Evolutionary conservation across 2,329 filamentous ascomycete species (phyloP).

Genomic region (Trichoderma hamatum): DNA sequence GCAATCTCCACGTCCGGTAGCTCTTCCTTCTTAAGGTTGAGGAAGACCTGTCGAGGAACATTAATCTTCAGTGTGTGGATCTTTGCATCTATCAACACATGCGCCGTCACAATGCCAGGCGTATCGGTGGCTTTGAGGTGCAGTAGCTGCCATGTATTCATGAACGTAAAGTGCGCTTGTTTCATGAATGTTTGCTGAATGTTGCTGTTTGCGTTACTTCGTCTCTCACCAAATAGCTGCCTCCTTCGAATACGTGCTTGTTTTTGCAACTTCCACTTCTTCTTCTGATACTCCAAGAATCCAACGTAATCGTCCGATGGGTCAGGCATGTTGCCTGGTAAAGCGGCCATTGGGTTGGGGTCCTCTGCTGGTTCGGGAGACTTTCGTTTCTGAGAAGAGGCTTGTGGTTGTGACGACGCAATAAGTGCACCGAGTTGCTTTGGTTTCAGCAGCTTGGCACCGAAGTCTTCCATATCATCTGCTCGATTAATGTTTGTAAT

Average conservation of each 20-base stretch:
- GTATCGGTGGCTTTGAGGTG: constrained; percentile 82
- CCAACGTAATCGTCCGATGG: constrained; percentile 84
- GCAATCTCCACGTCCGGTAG: constrained; percentile 86
- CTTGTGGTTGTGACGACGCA: constrained; percentile 55
- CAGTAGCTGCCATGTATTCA: constrained; percentile 91
- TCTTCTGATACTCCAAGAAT: constrained; percentile 93
- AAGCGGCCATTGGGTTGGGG: constrained; percentile 75
- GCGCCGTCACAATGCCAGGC: constrained; percentile 84
- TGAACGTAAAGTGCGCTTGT: constrained; percentile 86
- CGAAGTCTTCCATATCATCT: constrained; percentile 82
- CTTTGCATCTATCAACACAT: constrained; percentile 91
- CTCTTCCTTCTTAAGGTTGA: constrained; percentile 87
- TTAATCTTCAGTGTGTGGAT: constrained; percentile 86
- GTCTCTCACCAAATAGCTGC: constrained; percentile 89
- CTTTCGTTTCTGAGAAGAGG: constrained; percentile 68
- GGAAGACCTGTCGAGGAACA: constrained; percentile 84
- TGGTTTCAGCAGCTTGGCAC: constrained; percentile 66
- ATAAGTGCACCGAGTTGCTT: constrained; percentile 60
- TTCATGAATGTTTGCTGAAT: constrained; percentile 79
- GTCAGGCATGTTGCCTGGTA: constrained; percentile 82
- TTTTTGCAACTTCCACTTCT: constrained; percentile 98
- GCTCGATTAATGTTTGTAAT: constrained; percentile 66
- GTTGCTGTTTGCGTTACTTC: constrained; percentile 53
- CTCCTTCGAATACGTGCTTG: constrained; percentile 82
- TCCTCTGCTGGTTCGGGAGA: constrained; percentile 69